These are phyloP conservation scores for Balamuthia mandrillaris DNA, from an alignment of 208 protist genomes.

Conservation along the genomic window DNA sequence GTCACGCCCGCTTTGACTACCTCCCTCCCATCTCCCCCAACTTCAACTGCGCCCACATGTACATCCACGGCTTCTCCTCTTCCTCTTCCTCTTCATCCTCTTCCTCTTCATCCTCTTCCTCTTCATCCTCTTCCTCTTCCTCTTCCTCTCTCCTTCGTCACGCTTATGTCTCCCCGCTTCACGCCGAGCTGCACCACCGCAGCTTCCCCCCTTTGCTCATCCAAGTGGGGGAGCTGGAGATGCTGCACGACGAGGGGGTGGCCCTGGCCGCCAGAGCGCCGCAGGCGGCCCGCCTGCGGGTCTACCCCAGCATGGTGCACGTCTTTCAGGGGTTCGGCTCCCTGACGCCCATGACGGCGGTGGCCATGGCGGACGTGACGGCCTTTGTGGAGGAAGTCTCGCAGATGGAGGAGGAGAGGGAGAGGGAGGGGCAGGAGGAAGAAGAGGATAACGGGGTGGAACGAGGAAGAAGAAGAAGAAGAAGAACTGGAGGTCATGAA, in stretches of 20 bases:
- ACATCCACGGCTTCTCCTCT: not conserved
- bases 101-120: not conserved
- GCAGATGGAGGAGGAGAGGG: too few species aligned
- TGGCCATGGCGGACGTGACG: too few species aligned
- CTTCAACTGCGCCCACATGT: conserved; percentile 7
- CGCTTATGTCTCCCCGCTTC: too few species aligned
- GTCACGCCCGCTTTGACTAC: not conserved
- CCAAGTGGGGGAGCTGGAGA: conserved; percentile 19
- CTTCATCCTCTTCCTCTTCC: too few species aligned
- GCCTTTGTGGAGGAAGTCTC: too few species aligned
- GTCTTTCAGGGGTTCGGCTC: not conserved
- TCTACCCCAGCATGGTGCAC: conserved; percentile 26
- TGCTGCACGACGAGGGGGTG: conserved; percentile 13
- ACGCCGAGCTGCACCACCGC: not conserved
- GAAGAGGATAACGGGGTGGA: too few species aligned
- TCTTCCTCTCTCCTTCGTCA: too few species aligned
- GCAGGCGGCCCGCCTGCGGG: not conserved
- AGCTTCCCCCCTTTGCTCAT: not conserved
- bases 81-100: not conserved
- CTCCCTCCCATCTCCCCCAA: not conserved
- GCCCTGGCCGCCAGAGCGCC: not conserved
- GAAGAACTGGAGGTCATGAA: too few species aligned
- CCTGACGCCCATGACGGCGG: not conserved
- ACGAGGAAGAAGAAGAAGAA: too few species aligned
- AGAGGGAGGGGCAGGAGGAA: too few species aligned